Percentiles rank a stretch among this genome's conserved stretches.
Evolutionary conservation across 1,284 basidiomycete genomes (phyloP).

Genomic region (Inonotus hispidus): DNA sequence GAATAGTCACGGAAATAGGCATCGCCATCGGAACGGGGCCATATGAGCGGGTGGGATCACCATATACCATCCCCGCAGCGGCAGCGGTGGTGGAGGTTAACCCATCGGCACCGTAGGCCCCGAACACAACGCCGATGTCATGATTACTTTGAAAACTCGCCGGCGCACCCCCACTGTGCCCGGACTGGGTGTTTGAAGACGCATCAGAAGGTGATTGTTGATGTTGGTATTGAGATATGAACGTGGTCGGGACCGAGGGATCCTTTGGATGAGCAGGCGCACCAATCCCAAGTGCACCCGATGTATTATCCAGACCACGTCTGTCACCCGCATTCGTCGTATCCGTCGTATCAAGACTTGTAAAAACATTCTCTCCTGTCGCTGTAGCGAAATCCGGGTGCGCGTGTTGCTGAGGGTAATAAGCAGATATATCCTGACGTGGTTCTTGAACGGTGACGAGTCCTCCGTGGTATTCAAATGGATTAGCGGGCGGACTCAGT

Average conservation of each 20-base stretch:
- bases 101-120: background rate
- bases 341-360: background rate
- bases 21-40: conserved; percentile 5
- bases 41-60: background rate
- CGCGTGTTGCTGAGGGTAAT: background rate
- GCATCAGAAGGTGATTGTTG: conserved; percentile 14
- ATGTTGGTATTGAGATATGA: conserved; percentile 9
- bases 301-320: background rate
- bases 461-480: background rate
- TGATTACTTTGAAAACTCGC: background rate
- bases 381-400: background rate
- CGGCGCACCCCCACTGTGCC: background rate
- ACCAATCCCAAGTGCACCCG: background rate
- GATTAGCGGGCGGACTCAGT: background rate
- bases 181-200: background rate
- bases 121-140: background rate
- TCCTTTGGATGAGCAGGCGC: background rate
- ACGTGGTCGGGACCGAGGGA: background rate
- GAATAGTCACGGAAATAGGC: background rate
- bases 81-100: background rate
- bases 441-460: background rate
- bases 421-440: background rate
- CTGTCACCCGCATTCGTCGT: background rate
- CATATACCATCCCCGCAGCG: background rate
- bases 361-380: background rate